A percentile compares a stretch with the other conserved stretches of the same genome.
phyloP scores from a whole-genome alignment of 2,329 filamentous ascomycete species.

The Epicoccum sorghinum region DNA sequence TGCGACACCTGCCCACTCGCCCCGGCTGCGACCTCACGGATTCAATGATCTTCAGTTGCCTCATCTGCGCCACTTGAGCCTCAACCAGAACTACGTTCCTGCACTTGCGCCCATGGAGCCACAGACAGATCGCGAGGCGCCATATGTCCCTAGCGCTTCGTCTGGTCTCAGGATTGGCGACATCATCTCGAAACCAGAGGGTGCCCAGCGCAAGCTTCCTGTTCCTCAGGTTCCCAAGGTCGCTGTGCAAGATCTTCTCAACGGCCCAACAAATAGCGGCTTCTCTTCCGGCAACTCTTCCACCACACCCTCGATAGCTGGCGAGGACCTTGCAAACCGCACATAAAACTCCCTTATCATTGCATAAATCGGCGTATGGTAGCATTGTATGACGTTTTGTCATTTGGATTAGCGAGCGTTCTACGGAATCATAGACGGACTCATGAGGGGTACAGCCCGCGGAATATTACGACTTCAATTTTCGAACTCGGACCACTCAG shows the following conservation, averaged over 20 bases:
- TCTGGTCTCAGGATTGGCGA: conserved; percentile 84
- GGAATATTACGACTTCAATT: conserved; percentile 41
- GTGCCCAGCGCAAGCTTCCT: conserved; percentile 86
- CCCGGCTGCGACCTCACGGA: conserved; percentile 80
- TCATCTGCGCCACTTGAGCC: conserved; percentile 75
- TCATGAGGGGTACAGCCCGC: conserved; percentile 32
- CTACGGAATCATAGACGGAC: conserved; percentile 39
- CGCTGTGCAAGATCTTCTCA: conserved; percentile 82
- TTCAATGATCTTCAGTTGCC: conserved; percentile 79
- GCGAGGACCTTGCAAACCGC: conserved; percentile 53
- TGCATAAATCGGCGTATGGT: conserved; percentile 40
- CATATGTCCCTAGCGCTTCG: conserved; percentile 61
- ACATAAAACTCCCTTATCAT: conserved; percentile 31
- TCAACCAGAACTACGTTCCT: conserved; percentile 64
- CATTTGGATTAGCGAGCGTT: conserved; percentile 42
- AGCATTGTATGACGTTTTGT: conserved; percentile 33
- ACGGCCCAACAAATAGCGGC: conserved; percentile 61
- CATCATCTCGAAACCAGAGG: conserved; percentile 89
- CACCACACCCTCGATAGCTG: conserved; percentile 76
- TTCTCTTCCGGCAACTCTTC: conserved; percentile 79
- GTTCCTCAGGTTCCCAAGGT: conserved; percentile 91
- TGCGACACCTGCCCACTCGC: conserved; percentile 92
- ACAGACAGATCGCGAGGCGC: conserved; percentile 64
- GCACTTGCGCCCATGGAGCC: conserved; percentile 75
- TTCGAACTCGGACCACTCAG: conserved; percentile 18